Evolutionary conservation across 2,329 filamentous ascomycete species (phyloP).

Genomic region (Penicillium sp.): DNA sequence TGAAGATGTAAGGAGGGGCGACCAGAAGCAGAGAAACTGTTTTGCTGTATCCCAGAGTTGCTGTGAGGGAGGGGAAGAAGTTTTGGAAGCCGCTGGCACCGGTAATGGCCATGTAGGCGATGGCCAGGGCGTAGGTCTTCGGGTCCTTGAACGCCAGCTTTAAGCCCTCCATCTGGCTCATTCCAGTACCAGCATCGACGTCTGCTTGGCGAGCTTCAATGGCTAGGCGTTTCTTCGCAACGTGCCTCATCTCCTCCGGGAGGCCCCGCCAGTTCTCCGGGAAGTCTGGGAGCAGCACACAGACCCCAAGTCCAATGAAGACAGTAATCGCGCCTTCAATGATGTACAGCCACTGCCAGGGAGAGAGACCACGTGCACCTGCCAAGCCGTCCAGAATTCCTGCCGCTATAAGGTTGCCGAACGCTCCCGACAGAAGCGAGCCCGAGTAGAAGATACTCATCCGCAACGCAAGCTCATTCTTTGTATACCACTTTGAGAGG

Average conservation of each 20-base stretch:
- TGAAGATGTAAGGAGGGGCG: conserved; percentile 60
- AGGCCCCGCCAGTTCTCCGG: conserved; percentile 52
- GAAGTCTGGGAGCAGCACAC: conserved; percentile 46
- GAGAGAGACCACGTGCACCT: conserved; percentile 38
- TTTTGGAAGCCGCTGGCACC: conserved; percentile 60
- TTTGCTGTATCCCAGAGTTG: conserved; percentile 49
- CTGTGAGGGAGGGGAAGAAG: conserved; percentile 60
- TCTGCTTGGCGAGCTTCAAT: conserved; percentile 58
- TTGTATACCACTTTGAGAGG: conserved; percentile 58
- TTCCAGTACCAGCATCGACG: conserved; percentile 53
- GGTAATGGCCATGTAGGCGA: conserved; percentile 56
- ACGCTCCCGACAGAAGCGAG: conserved; percentile 55
- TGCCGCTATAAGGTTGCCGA: conserved; percentile 60
- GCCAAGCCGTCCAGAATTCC: conserved; percentile 52
- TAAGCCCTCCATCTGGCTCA: conserved; percentile 55
- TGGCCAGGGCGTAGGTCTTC: conserved; percentile 52
- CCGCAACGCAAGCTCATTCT: conserved; percentile 56
- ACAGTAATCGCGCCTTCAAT: conserved; percentile 46
- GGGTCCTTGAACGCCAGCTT: conserved; percentile 58
- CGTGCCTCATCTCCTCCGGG: conserved; percentile 50
- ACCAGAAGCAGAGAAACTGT: conserved; percentile 57
- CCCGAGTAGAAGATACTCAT: conserved; percentile 60
- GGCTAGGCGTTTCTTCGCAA: conserved; percentile 55
- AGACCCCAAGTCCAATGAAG: conserved; percentile 39
- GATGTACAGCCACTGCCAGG: conserved; percentile 49